These are phyloP conservation scores for Diaporthe longicolla DNA, from an alignment of 2,329 filamentous ascomycete genomes.

Conservation along the genomic window DNA sequence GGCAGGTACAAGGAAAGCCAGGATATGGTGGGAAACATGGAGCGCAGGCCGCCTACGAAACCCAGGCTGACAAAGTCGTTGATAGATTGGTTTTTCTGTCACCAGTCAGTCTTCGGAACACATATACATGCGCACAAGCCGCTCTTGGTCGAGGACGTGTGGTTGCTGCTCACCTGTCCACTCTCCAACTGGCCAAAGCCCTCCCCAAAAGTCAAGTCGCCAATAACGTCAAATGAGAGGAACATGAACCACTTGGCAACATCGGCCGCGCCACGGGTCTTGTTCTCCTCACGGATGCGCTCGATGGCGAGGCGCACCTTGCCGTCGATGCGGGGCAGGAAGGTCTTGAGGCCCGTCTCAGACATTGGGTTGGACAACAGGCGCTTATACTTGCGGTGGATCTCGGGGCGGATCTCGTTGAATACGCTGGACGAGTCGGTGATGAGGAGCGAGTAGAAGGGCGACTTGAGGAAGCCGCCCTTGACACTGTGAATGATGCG, in stretches of 20 bases:
- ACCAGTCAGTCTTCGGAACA: neutral
- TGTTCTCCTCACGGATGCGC: conserved; percentile 60
- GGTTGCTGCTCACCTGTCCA: conserved; percentile 57
- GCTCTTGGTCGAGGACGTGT: neutral
- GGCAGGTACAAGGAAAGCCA: conserved; percentile 46
- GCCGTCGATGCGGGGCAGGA: conserved; percentile 52
- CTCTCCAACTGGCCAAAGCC: conserved; percentile 66
- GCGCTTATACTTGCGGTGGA: conserved; percentile 57
- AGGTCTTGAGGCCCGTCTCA: conserved; percentile 52
- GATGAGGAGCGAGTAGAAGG: conserved; percentile 46
- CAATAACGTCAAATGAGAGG: conserved; percentile 68
- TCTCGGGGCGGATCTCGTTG: conserved; percentile 54
- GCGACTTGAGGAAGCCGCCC: conserved; percentile 49
- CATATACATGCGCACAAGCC: neutral
- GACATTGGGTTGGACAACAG: conserved; percentile 59
- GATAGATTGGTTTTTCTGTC: conserved; percentile 58
- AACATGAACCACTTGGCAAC: conserved; percentile 68
- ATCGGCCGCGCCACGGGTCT: conserved; percentile 55
- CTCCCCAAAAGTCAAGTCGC: conserved; percentile 67
- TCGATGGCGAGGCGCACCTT: conserved; percentile 57
- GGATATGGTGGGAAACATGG: conserved; percentile 49
- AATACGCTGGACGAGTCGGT: conserved; percentile 53
- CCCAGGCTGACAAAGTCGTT: conserved; percentile 53
- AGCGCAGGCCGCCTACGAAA: conserved; percentile 45
- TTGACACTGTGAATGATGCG: conserved; percentile 51